Conservation (phyloP, 345 rosid species). For the Eucalyptus curtisii region DNA sequence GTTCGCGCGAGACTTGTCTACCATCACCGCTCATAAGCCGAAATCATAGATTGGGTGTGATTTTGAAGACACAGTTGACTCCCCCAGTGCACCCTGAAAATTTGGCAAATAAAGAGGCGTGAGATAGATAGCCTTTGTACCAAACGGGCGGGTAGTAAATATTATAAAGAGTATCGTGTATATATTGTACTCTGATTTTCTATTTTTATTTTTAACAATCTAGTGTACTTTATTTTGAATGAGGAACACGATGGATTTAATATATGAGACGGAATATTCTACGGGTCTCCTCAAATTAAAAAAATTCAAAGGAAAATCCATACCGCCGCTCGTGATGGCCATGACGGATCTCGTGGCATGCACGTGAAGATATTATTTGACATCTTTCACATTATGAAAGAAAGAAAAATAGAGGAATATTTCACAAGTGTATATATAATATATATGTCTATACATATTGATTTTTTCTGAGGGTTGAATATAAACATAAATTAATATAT, state of each 20-base stretch:
- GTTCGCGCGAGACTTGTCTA: background rate
- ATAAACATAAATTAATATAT: background rate
- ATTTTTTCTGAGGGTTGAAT: background rate
- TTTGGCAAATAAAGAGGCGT: background rate
- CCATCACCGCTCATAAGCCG: no score
- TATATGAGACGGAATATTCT: background rate
- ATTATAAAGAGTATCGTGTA: background rate
- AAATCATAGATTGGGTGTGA: background rate
- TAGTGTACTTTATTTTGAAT: background rate
- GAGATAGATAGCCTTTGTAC: background rate
- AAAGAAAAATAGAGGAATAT: background rate
- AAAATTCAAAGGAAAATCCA: background rate
- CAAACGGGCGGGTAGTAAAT: background rate
- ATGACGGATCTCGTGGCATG: background rate
- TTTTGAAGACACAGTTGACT: background rate
- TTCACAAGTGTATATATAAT: background rate
- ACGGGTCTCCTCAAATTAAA: background rate
- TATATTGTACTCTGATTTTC: background rate
- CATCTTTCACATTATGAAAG: background rate
- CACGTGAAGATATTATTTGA: background rate
- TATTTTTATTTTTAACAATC: background rate
- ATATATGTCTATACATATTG: background rate
- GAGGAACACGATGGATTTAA: background rate
- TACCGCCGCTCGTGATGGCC: background rate
- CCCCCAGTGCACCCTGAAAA: background rate